Percentiles rank a stretch among this genome's conserved stretches.
phyloP scores from a whole-genome alignment of 2,329 filamentous ascomycete species.

The Metarhizium rileyi region DNA sequence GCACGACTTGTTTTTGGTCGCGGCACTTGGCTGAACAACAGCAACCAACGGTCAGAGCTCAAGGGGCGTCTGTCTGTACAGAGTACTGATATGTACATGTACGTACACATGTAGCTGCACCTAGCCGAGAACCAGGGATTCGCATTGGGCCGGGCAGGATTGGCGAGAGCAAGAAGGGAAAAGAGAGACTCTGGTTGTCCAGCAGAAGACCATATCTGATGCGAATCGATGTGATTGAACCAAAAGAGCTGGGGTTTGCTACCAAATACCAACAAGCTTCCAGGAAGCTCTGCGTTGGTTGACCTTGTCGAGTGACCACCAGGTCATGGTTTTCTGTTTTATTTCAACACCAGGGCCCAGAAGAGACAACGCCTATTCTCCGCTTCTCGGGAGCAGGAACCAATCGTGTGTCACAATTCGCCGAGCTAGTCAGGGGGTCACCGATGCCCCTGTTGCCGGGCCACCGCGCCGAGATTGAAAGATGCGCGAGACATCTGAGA shows the following conservation, averaged over 20 bases:
- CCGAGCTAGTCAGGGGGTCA: background rate
- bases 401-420: background rate
- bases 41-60: background rate
- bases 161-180: background rate
- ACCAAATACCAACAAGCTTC: no score
- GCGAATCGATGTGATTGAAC: no score
- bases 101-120: no score
- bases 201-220: no score
- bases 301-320: no score
- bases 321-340: no score
- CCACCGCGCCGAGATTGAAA: conserved; percentile 7
- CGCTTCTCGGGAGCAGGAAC: background rate
- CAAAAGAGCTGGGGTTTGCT: no score
- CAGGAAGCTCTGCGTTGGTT: background rate
- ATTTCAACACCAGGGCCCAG: background rate
- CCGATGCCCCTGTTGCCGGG: conserved; percentile 6
- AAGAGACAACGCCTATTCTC: background rate
- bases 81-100: no score
- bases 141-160: background rate
- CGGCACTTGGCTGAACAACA: background rate
- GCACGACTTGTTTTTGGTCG: background rate
- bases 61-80: background rate
- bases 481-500: background rate
- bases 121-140: background rate
- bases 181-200: no score